phyloP scores from a whole-genome alignment of 1,139 yeast species.

The Fermentozyma sake region DNA sequence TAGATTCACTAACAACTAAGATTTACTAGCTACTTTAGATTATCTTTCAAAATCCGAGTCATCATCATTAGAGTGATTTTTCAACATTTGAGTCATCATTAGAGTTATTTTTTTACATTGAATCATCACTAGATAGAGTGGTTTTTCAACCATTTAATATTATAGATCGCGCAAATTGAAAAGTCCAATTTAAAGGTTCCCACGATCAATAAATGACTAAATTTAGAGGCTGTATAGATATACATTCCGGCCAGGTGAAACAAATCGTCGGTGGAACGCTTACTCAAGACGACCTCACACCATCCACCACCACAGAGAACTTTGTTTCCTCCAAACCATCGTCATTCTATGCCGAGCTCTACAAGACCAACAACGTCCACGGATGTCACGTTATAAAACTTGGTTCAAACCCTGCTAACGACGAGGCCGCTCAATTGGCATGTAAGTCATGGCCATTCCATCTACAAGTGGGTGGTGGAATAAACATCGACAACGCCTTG shows the following conservation, averaged over 20 bases:
- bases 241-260: constrained; percentile 91
- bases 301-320: constrained; percentile 55
- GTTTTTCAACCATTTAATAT: too few species aligned
- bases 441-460: constrained; percentile 66
- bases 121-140: too few species aligned
- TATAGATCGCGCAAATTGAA: too few species aligned
- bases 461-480: constrained; percentile 93
- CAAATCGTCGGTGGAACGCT: constrained; percentile 96
- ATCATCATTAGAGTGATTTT: too few species aligned
- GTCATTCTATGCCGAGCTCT: constrained; percentile 70
- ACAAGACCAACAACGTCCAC: constrained; percentile 47
- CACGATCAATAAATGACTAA: constrained; percentile 54
- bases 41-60: too few species aligned
- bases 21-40: too few species aligned
- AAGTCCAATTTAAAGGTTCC: background rate
- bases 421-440: constrained; percentile 77
- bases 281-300: constrained; percentile 41
- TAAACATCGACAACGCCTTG: constrained; percentile 65
- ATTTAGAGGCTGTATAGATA: constrained; percentile 92
- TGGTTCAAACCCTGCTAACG: constrained; percentile 73
- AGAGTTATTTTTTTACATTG: too few species aligned
- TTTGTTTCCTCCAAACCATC: constrained; percentile 77
- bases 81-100: too few species aligned
- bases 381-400: constrained; percentile 94
- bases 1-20: too few species aligned